Evolutionary conservation across 1,284 basidiomycete genomes (phyloP), one percentile per base, ranked within the genome.

Genomic region (Austroboletus sp.): DNA sequence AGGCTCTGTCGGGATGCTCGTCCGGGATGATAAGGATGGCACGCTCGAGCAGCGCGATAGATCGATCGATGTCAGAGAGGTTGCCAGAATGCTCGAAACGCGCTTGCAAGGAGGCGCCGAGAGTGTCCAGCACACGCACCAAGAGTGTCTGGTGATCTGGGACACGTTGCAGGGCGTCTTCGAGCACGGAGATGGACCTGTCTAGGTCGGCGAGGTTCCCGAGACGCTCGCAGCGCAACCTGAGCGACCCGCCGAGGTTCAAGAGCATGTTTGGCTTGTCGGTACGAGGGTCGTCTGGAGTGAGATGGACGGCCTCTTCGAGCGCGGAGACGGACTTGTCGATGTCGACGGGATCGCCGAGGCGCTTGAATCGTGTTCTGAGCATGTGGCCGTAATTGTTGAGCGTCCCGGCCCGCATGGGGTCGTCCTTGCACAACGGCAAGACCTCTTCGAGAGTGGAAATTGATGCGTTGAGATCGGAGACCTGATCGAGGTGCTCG

Each of bases 221-320:
- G 10, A 30, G 26, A 21, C n/a, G 16, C 3, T 19, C 34, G 6
- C 27, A 43, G 7, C 34, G 27, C 19, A 34, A 16, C 19, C 27
- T 23, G 19, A 44, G 36, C 29, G 43, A 40, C n/a, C n/a, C 30
- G n/a, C 27, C 27, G 13, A 45, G 37, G 31, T 33, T 45, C 8
- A 16, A 30, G 3, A 45, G 36, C 17, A 25, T 40, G 29, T 39
- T 44, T 4, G 43, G 21, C 13, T 30, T 39, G 15, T 44, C 35
- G 11, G 41, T 25, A 15, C 19, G 21, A 25, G 40, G 30, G 11
- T 16, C 25, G 23, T 44, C 43, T 13, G 43, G 29, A 11, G 43
- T 44, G 23, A 44, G 43, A 15, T n/a, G 35, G 6, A 44, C 11
- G 3, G 36, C 43, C 10, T 44, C 34, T 39, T 38, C 43, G 32